Percentiles rank a stretch among this genome's conserved stretches.
These are phyloP conservation scores for Strobilomyces confusus DNA, from an alignment of 768 basidiomycete species.

Conservation along the genomic window DNA sequence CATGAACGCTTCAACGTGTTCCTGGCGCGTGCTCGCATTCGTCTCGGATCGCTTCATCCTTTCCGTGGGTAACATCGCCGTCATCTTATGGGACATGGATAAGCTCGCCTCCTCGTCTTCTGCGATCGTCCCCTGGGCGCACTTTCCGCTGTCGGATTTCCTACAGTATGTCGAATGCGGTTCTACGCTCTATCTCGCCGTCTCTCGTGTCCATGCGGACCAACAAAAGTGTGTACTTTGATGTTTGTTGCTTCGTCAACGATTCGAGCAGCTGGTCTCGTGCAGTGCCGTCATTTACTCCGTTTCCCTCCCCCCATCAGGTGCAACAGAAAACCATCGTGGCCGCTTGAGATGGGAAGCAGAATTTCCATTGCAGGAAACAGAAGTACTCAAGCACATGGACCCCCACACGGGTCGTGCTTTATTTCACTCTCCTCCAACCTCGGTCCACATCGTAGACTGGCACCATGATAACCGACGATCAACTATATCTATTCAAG, in stretches of 20 bases:
- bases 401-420: constrained; percentile 31
- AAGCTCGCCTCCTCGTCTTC: not conserved
- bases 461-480: constrained; percentile 30
- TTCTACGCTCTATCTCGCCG: constrained; percentile 18
- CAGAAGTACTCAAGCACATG: constrained; percentile 33
- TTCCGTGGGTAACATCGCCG: constrained; percentile 5
- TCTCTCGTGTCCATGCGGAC: not conserved
- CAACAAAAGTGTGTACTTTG: constrained; percentile 11
- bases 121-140: constrained; percentile 6
- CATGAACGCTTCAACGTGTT: not conserved
- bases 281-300: constrained; percentile 14
- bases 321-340: not conserved
- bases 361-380: constrained; percentile 12
- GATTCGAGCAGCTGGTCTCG: not conserved
- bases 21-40: constrained; percentile 14
- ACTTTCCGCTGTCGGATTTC: constrained; percentile 5
- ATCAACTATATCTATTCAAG: constrained; percentile 20
- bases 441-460: constrained; percentile 35
- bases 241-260: not conserved
- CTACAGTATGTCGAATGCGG: constrained; percentile 1
- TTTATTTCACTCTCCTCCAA: constrained; percentile 27
- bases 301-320: constrained; percentile 4
- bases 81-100: constrained; percentile 17
- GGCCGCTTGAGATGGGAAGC: constrained; percentile 5
- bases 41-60: constrained; percentile 22